Evolutionary conservation across 441 rosid species (phyloP).

Genomic region (Brassica balearica): DNA sequence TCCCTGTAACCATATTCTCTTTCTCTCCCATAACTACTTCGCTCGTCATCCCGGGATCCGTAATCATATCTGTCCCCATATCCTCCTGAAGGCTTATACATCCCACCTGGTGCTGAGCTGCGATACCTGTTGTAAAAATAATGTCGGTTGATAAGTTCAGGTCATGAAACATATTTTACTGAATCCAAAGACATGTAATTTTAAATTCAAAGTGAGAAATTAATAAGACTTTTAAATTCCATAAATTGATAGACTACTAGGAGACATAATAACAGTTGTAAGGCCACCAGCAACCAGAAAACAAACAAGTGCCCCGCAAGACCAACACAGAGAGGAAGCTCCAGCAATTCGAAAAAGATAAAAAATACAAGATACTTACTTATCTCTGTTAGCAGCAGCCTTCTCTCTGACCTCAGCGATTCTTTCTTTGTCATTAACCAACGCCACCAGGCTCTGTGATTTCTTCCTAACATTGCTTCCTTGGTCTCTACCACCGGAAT

Average conservation of each 20-base stretch:
- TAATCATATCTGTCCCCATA: slow-evolving; percentile 73
- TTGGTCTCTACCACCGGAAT: too few species aligned
- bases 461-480: slow-evolving; percentile 75
- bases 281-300: slow-evolving; percentile 13
- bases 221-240: slow-evolving; percentile 9
- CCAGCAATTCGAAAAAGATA: slow-evolving; percentile 7
- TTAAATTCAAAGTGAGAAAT: slow-evolving; percentile 3
- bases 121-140: slow-evolving; percentile 64
- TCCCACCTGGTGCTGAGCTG: slow-evolving; percentile 70
- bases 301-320: slow-evolving; percentile 22
- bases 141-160: slow-evolving; percentile 3
- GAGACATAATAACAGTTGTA: slow-evolving; percentile 8
- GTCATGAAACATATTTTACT: slow-evolving; percentile 1
- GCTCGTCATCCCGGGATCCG: slow-evolving; percentile 77
- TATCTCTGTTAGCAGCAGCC: slow-evolving; percentile 94
- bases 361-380: slow-evolving; percentile 58
- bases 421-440: slow-evolving; percentile 96
- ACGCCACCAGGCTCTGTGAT: slow-evolving; percentile 89
- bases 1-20: slow-evolving; percentile 76
- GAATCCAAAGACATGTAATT: slow-evolving; percentile 13
- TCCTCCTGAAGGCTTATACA: slow-evolving; percentile 77
- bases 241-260: slow-evolving; percentile 14
- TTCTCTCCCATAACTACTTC: slow-evolving; percentile 84
- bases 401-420: slow-evolving; percentile 89
- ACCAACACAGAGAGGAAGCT: slow-evolving; percentile 25